Evolutionary conservation across 192 early-diverging fungal species (phyloP).

Genomic region (Martensiomyces pterosporus): DNA sequence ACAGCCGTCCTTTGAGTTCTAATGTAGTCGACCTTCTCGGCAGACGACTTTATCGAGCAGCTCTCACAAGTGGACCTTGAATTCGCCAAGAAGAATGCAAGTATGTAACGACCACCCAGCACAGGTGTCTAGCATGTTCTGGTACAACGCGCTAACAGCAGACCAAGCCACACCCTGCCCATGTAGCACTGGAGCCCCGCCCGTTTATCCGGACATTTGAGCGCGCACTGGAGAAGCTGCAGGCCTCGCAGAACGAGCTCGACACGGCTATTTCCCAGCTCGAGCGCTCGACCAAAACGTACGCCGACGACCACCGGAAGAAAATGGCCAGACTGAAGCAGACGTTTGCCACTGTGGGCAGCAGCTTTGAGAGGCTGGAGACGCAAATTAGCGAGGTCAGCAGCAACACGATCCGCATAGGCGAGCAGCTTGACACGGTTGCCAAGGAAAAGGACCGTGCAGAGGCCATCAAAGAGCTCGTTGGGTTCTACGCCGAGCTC

Average conservation of each 20-base stretch:
- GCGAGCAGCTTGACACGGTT: constrained; percentile 95
- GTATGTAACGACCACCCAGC: no score
- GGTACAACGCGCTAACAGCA: no score
- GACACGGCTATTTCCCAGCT: constrained; percentile 80
- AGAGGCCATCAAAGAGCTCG: constrained; percentile 82
- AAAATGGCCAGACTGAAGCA: constrained; percentile 73
- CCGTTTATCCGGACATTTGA: constrained; percentile 93
- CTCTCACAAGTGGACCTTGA: constrained; percentile 50
- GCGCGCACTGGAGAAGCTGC: constrained; percentile 76
- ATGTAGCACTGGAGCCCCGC: constrained; percentile 86
- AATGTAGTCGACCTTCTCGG: constrained; percentile 50
- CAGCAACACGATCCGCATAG: constrained; percentile 94
- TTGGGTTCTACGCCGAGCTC: constrained; percentile 92
- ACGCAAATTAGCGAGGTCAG: constrained; percentile 85
- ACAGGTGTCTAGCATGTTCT: no score
- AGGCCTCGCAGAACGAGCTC: constrained; percentile 67
- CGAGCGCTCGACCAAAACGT: constrained; percentile 71
- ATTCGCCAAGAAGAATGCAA: constrained; percentile 45
- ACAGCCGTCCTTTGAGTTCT: not conserved
- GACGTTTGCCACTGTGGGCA: constrained; percentile 84
- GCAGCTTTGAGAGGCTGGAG: constrained; percentile 84
- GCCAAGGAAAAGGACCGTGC: constrained; percentile 88
- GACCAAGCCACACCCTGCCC: no score
- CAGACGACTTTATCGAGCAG: constrained; percentile 58
- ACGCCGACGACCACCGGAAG: constrained; percentile 69